Base-by-base conservation (phyloP, 129 eudicot species). In the carrot (Daucus carota) region DNA sequence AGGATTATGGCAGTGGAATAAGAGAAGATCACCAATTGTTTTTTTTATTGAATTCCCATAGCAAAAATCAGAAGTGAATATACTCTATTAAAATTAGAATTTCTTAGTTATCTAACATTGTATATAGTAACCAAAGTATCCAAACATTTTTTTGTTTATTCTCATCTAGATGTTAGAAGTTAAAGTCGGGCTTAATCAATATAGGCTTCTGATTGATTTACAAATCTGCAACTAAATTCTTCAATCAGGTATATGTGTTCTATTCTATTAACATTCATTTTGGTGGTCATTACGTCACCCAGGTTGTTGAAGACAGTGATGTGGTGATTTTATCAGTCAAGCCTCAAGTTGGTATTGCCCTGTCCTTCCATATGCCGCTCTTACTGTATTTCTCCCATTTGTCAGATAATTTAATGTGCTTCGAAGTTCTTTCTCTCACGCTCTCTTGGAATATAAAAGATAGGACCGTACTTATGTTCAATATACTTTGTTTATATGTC, bases 221-320 rank as follows among this genome's bases (percentile, higher is more conserved):
- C 16, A 34, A 6, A 17, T 38, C 18, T 69, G 1, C 0, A 8
- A 29, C 15, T 10, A 24, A n/a, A n/a, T 15, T 65, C 34, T 50
- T 45, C 20, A n/a, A n/a, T 41, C 67, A 54, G 71, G 44, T 32
- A 32, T 10, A 22, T 38, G 8, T 71, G 6, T 28, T 14, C 46
- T 68, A 26, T 73, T 5, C 45, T 29, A 18, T 20, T 44, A 36
- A n/a, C 18, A n/a, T 77, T 68, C 9, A 45, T 72, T 60, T 22
- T 31, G 38, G 8, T 74, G 62, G 45, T 50, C 75, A 73, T 77
- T 20, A 57, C 15, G 18, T 80, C 7, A 42, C 57, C 15, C 97
- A 93, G 98, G 97, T 93, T 54, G 91, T 93, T 84, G 86, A 87
- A 81, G 90, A 86, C 60, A 80, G 89, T 67, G 98, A 93, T 72